These are phyloP conservation scores for Pseudogymnoascus sp. DNA, from an alignment of 2,329 filamentous ascomycete genomes.

Conservation along the genomic window DNA sequence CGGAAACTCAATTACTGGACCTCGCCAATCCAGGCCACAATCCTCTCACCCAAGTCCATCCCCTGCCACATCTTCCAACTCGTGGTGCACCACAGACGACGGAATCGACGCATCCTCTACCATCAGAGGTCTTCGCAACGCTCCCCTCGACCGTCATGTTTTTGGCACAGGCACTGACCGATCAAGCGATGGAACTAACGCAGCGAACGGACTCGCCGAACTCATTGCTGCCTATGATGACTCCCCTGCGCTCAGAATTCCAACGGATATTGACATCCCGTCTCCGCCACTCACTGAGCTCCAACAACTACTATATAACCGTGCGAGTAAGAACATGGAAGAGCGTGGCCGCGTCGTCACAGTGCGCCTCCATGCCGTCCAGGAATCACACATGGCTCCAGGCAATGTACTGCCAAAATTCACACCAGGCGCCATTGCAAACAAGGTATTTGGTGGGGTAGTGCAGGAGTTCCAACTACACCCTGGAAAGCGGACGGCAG, in stretches of 20 bases:
- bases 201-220: neutral
- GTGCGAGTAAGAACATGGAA: neutral
- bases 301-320: neutral
- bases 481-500: neutral
- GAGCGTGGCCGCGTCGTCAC: constrained; percentile 3
- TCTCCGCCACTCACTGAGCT: neutral
- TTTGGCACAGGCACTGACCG: neutral
- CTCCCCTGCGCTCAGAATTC: neutral
- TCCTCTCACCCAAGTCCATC: neutral
- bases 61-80: neutral
- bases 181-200: neutral
- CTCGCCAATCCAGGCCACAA: neutral
- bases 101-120: neutral
- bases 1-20: neutral
- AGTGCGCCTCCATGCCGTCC: neutral
- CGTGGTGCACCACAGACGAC: neutral
- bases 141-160: neutral
- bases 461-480: constrained; percentile 12
- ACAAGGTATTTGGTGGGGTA: constrained; percentile 9
- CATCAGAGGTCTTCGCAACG: neutral
- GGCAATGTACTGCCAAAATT: neutral
- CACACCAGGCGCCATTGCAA: constrained; percentile 6
- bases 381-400: neutral
- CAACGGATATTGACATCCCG: neutral
- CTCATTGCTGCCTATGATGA: constrained; percentile 1